Percentiles rank a stretch among this genome's conserved stretches.
Evolutionary conservation across 352 stramenopile genomes (phyloP).

Genomic region (Pythium biforme): DNA sequence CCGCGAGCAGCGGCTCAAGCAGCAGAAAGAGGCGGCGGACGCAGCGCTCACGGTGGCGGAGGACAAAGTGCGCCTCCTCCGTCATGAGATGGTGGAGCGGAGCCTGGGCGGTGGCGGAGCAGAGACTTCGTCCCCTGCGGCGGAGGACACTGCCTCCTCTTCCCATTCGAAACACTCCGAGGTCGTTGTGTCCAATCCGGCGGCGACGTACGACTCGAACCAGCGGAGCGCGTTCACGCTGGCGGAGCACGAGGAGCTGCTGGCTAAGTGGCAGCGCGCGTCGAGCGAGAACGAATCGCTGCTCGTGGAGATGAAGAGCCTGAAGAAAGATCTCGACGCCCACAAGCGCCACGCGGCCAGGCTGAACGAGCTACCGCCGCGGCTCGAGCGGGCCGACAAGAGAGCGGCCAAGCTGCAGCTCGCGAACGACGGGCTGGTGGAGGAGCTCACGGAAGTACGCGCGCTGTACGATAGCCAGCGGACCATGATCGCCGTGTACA

Average conservation of each 20-base stretch:
- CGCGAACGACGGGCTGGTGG: constrained; percentile 48
- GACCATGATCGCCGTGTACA: constrained; percentile 26
- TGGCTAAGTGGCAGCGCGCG: constrained; percentile 40
- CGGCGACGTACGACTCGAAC: constrained; percentile 56
- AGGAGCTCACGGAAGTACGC: constrained; percentile 66
- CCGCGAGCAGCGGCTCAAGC: constrained; percentile 43
- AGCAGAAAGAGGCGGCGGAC: constrained; percentile 34
- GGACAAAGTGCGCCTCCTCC: constrained; percentile 33
- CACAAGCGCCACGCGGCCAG: constrained; percentile 44
- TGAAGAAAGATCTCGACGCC: constrained; percentile 52
- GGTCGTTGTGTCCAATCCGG: constrained; percentile 39
- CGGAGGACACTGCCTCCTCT: background rate
- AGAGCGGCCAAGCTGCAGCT: constrained; percentile 51
- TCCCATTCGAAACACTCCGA: constrained; percentile 12
- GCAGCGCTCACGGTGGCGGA: constrained; percentile 34
- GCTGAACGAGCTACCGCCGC: constrained; percentile 34
- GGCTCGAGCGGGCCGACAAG: constrained; percentile 62
- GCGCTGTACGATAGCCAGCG: constrained; percentile 61
- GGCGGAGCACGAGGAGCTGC: constrained; percentile 52
- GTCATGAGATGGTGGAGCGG: constrained; percentile 31
- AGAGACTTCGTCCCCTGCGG: background rate
- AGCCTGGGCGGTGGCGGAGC: background rate
- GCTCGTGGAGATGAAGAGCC: constrained; percentile 47
- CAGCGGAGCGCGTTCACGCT: constrained; percentile 55
- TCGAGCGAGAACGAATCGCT: constrained; percentile 45